A percentile compares a stretch with the other conserved stretches of the same genome.
Conservation (phyloP, 2,329 filamentous ascomycete species). For the Diplodia corticola region DNA sequence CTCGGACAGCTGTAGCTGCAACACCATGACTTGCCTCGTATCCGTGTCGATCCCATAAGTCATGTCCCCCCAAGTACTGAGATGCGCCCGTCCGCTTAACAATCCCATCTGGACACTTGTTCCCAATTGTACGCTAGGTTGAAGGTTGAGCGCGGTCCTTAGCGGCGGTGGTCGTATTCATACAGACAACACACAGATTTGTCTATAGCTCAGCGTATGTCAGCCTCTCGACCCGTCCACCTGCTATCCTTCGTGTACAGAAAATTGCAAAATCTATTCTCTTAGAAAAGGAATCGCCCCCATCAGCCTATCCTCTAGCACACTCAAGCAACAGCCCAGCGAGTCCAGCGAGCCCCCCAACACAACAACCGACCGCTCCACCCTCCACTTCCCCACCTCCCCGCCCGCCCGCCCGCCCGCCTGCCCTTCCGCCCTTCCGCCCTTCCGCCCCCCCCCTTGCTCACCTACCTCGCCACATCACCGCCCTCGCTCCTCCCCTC, state of each 20-base stretch:
- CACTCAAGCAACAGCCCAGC: neutral
- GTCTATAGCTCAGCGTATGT: too few species aligned
- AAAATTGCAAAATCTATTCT: too few species aligned
- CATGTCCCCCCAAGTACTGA: neutral
- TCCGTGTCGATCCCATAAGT: neutral
- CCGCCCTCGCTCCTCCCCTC: conserved; percentile 6
- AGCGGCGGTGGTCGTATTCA: neutral
- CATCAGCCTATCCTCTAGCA: too few species aligned
- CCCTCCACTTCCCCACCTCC: too few species aligned
- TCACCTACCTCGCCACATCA: conserved; percentile 3
- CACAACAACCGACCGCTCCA: too few species aligned
- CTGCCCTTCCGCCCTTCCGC: neutral
- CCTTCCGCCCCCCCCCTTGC: neutral
- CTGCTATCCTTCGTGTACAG: too few species aligned
- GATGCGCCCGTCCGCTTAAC: neutral
- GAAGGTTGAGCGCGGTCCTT: neutral
- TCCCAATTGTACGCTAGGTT: neutral
- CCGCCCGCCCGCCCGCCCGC: too few species aligned
- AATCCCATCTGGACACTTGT: neutral
- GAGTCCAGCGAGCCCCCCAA: too few species aligned
- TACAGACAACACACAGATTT: neutral
- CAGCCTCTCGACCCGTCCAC: too few species aligned
- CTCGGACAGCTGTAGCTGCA: neutral
- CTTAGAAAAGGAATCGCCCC: too few species aligned
- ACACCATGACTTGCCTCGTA: neutral